phyloP scores from a whole-genome alignment of 1,139 yeast genomes.

The Blastobotrys proliferans region DNA sequence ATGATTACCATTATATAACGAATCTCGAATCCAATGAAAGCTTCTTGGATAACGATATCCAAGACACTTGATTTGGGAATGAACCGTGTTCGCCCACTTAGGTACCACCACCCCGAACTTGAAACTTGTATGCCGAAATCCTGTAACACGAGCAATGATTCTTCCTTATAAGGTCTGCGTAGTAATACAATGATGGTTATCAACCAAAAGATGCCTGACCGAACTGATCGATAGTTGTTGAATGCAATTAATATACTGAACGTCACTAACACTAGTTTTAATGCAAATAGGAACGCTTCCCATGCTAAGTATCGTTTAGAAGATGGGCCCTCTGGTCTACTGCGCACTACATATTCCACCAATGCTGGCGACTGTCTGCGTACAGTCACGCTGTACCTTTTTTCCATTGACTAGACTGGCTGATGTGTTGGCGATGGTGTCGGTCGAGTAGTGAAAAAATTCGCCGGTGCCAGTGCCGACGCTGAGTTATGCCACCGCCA shows the following conservation, averaged over 20 bases:
- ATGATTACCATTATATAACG: constrained; percentile 50
- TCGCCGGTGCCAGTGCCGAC: too few relatives aligned
- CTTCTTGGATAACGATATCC: constrained; percentile 58
- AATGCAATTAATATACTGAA: not conserved
- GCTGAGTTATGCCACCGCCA: too few relatives aligned
- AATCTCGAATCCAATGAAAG: constrained; percentile 53
- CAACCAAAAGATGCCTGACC: not conserved
- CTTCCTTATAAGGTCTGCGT: constrained; percentile 17
- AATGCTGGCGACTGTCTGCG: constrained; percentile 25
- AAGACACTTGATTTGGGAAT: constrained; percentile 47
- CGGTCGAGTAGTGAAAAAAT: too few relatives aligned
- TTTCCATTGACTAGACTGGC: constrained; percentile 1
- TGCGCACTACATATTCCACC: constrained; percentile 20
- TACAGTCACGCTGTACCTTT: constrained; percentile 8
- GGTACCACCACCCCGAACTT: constrained; percentile 22
- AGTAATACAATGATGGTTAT: constrained; percentile 9
- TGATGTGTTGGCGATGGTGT: too few relatives aligned
- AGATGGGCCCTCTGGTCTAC: constrained; percentile 6
- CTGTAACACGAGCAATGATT: constrained; percentile 28
- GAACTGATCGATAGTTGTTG: too few relatives aligned
- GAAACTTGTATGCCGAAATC: constrained; percentile 33
- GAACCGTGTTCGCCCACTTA: constrained; percentile 32
- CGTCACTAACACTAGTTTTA: constrained; percentile 1
- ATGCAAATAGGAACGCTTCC: constrained; percentile 5
- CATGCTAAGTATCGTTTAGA: not conserved